A percentile compares a stretch with the other conserved stretches of the same genome.
phyloP scores from a whole-genome alignment of 495 filamentous ascomycete species.

The Talaromyces adpressus region DNA sequence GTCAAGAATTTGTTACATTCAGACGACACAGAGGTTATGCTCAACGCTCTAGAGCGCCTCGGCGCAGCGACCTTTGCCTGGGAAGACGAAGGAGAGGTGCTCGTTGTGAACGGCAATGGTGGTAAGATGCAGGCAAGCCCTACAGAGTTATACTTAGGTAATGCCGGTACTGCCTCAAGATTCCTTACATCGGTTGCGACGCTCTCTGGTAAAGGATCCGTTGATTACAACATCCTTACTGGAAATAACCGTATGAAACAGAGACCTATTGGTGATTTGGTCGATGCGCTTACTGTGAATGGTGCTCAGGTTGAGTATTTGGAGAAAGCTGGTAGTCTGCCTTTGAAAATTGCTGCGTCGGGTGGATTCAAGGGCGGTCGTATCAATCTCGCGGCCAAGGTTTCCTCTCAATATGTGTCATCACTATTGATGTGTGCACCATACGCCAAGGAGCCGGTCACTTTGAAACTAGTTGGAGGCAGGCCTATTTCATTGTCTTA shows the following conservation, averaged over 20 bases:
- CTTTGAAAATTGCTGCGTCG: slow-evolving; percentile 73
- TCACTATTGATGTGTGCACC: slow-evolving; percentile 95
- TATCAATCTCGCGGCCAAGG: slow-evolving; percentile 86
- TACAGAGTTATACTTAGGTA: slow-evolving; percentile 82
- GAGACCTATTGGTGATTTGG: slow-evolving; percentile 87
- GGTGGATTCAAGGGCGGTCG: slow-evolving; percentile 84
- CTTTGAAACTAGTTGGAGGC: slow-evolving; percentile 79
- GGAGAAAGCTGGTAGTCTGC: slow-evolving; percentile 70
- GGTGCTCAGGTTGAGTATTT: slow-evolving; percentile 78
- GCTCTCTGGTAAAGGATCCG: slow-evolving; percentile 60
- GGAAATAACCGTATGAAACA: slow-evolving; percentile 97
- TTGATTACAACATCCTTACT: slow-evolving; percentile 71
- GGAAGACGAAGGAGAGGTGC: slow-evolving; percentile 86
- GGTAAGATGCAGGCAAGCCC: slow-evolving; percentile 72
- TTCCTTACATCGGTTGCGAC: slow-evolving; percentile 92
- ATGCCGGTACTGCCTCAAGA: slow-evolving; percentile 91
- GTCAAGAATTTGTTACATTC: slow-evolving; percentile 92
- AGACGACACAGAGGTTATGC: slow-evolving; percentile 95
- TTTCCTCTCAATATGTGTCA: slow-evolving; percentile 96
- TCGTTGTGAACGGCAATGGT: slow-evolving; percentile 86
- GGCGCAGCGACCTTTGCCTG: slow-evolving; percentile 89
- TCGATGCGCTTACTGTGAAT: slow-evolving; percentile 81
- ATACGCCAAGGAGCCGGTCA: slow-evolving; percentile 90
- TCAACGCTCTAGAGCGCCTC: slow-evolving; percentile 75
- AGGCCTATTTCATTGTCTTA: slow-evolving; percentile 96